Base-by-base conservation (phyloP, 441 rosid species). In the Pelargonium australe region DNA sequence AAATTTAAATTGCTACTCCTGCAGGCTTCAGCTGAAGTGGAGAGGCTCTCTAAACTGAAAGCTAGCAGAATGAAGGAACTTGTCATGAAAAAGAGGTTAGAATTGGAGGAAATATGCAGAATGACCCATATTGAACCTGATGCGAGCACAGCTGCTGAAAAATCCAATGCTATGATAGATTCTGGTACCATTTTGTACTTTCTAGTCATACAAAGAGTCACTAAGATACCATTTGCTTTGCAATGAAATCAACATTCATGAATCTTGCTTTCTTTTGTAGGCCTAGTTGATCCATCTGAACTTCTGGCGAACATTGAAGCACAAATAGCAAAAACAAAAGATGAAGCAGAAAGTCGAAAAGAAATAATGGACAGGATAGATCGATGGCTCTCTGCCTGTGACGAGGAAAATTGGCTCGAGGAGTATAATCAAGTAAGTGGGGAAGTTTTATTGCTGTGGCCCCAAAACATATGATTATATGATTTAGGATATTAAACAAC, bases 331-430 rank as follows among this genome's bases (percentile, higher is more conserved):
- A 85, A 82, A 70, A 82, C 78, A 13, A 89, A 81, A 77, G 87
- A 82, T 7, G 92, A 87, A 78, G 92, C 86, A 49, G 61, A 68
- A 44, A 85, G 84, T 68, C 83, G 95, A 16, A 87, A 83, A 81
- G 95, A 89, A 37, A 89, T 89, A 69, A 84, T 87, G 87, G 92
- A 85, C 67, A 81, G 86, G 66, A 84, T 89, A 65, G 89, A 87
- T 28, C 77, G 87, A 65, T 89, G 95, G 92, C 90, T 89, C 37
- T 80, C 77, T 19, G 92, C 92, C 49, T 89, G 92, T 55, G 89
- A 87, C 72, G 95, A 89, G 76, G 95, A 89, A 40, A 85, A 82
- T 69, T 89, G 95, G 92, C 81, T 89, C 55, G 92, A 89, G 80
- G 89, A 85, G 68, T 89, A 89, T 71, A 85, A 80, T 72, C 86